A percentile compares a stretch with the other conserved stretches of the same genome.
Conservation (phyloP, 495 filamentous ascomycete species). For the Clohesyomyces aquaticus region DNA sequence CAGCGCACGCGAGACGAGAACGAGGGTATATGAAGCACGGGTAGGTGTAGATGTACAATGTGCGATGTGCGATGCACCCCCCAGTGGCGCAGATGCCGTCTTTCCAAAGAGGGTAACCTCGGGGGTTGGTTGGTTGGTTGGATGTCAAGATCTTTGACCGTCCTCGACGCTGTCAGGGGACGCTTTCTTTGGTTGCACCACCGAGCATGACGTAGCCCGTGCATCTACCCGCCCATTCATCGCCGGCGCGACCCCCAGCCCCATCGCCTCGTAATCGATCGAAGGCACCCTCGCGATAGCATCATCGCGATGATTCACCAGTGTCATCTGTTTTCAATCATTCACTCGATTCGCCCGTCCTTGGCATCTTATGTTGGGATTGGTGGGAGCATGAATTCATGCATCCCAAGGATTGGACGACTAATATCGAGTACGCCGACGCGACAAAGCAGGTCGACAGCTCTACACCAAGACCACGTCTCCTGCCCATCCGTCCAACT, state of each 20-base stretch:
- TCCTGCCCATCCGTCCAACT: background rate
- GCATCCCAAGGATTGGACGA: conserved; percentile 4
- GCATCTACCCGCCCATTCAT: background rate
- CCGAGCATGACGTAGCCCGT: conserved; percentile 3
- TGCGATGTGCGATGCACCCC: background rate
- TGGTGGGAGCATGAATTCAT: conserved; percentile 36
- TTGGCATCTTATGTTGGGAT: conserved; percentile 1
- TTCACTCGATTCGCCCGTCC: too few relatives aligned
- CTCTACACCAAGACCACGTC: conserved; percentile 19
- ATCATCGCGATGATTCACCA: too few relatives aligned
- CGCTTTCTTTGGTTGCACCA: background rate
- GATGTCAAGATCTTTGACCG: background rate
- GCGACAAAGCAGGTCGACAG: conserved; percentile 18
- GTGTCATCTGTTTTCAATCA: too few relatives aligned
- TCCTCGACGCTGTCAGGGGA: conserved; percentile 2
- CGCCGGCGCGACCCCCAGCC: too few relatives aligned
- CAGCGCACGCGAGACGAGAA: background rate
- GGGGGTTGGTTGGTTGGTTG: background rate
- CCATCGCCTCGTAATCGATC: too few relatives aligned
- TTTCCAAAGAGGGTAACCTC: too few relatives aligned
- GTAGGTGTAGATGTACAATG: background rate
- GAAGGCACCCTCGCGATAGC: too few relatives aligned
- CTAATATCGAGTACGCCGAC: conserved; percentile 5
- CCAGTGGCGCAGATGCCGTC: too few relatives aligned
- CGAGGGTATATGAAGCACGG: background rate